phyloP scores from a whole-genome alignment of 2,329 filamentous ascomycete genomes.

The Cytospora piceicola region DNA sequence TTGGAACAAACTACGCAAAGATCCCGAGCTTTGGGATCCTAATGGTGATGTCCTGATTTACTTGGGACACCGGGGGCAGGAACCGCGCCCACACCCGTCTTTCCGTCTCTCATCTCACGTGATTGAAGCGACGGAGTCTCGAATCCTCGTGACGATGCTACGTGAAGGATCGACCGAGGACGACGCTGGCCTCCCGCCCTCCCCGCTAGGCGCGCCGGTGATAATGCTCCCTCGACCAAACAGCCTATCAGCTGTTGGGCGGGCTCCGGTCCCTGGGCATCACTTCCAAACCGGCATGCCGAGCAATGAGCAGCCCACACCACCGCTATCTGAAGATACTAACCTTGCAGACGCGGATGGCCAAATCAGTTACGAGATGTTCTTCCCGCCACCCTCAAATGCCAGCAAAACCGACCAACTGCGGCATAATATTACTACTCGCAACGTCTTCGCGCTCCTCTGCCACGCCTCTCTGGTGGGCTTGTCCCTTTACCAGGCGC shows the following conservation, averaged over 20 bases:
- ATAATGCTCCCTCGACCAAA: constrained; percentile 39
- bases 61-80: constrained; percentile 52
- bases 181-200: constrained; percentile 48
- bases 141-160: constrained; percentile 56
- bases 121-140: constrained; percentile 61
- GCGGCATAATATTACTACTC: constrained; percentile 66
- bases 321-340: constrained; percentile 50
- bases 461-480: constrained; percentile 69
- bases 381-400: constrained; percentile 61
- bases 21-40: constrained; percentile 64
- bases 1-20: constrained; percentile 63
- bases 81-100: constrained; percentile 53
- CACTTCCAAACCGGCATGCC: constrained; percentile 1
- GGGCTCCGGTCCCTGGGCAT: constrained; percentile 7
- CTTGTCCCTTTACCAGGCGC: constrained; percentile 63
- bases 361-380: constrained; percentile 64
- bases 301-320: constrained; percentile 44
- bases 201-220: constrained; percentile 47
- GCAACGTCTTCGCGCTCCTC: constrained; percentile 70
- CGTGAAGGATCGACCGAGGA: constrained; percentile 58
- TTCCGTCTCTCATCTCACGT: constrained; percentile 63
- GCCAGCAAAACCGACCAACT: constrained; percentile 52
- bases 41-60: constrained; percentile 64
- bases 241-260: constrained; percentile 16
- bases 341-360: constrained; percentile 52